Conservation (phyloP, 1,139 yeast genomes). For the Geotrichum candidum region DNA sequence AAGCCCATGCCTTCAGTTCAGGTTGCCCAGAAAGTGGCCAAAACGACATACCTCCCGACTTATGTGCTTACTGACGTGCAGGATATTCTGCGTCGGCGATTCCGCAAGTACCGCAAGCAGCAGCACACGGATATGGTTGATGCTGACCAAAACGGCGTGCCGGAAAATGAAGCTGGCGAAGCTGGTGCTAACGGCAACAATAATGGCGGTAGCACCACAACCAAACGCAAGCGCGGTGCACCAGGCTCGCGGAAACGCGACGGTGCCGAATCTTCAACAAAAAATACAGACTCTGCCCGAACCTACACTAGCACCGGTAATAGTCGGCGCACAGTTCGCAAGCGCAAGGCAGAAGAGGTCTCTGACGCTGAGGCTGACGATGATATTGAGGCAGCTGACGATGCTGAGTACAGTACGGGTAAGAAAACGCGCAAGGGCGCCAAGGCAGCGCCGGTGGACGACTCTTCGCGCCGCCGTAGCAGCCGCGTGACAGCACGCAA, state of each 20-base stretch:
- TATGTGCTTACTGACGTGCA: slow-evolving; percentile 27
- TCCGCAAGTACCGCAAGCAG: slow-evolving; percentile 17
- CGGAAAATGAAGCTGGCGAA: slow-evolving; percentile 1
- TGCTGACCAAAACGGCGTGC: not conserved
- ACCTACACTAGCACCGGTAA: too few relatives aligned
- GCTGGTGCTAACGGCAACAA: not conserved
- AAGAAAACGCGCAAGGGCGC: slow-evolving; percentile 56
- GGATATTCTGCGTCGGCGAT: slow-evolving; percentile 13
- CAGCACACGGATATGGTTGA: not conserved
- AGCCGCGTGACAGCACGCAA: slow-evolving; percentile 2
- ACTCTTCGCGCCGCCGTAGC: slow-evolving; percentile 3
- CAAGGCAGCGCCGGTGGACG: slow-evolving; percentile 30
- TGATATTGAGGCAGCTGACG: slow-evolving; percentile 23
- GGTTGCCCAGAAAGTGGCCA: slow-evolving; percentile 27
- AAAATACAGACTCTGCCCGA: too few relatives aligned
- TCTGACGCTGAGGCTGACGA: slow-evolving; percentile 24
- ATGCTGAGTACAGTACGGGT: slow-evolving; percentile 46
- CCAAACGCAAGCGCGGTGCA: not conserved
- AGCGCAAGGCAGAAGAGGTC: not conserved
- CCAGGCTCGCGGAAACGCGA: not conserved
- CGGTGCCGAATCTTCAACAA: not conserved
- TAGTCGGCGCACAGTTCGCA: too few relatives aligned
- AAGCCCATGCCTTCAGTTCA: slow-evolving; percentile 45
- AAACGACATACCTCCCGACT: slow-evolving; percentile 47
- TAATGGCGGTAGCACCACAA: not conserved